These are phyloP conservation scores for Pascua guehoae DNA, from an alignment of 1,284 basidiomycete genomes.

Conservation along the genomic window DNA sequence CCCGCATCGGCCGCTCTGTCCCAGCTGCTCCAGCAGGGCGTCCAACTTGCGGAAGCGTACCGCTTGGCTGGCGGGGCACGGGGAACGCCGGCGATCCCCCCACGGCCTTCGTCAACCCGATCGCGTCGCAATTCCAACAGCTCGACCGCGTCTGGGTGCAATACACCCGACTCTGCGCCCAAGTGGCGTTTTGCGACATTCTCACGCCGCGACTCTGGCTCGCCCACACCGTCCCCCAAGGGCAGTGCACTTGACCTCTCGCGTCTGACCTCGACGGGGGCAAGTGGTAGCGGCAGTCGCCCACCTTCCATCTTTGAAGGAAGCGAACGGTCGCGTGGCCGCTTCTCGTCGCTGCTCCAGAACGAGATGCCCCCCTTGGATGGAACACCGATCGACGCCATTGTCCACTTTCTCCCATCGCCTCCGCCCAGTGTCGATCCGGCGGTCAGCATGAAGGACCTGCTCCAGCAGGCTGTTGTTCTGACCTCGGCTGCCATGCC, in stretches of 20 bases:
- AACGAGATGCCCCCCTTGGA: conserved; percentile 1
- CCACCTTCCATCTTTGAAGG: background rate
- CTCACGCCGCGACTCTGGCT: background rate
- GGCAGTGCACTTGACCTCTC: conserved; percentile 7
- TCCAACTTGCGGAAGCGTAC: conserved; percentile 24
- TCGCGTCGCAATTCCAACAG: too few relatives aligned
- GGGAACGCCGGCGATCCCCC: too few relatives aligned
- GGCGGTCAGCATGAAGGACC: conserved; percentile 27
- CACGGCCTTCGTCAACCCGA: too few relatives aligned
- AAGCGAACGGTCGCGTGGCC: conserved; percentile 2
- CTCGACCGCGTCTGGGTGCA: too few relatives aligned
- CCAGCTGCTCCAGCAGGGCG: conserved; percentile 25
- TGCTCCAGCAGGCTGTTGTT: conserved; percentile 37
- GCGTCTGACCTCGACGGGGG: background rate
- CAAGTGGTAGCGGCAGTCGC: background rate
- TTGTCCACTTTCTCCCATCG: conserved; percentile 38
- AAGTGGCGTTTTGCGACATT: background rate
- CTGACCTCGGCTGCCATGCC: conserved; percentile 36
- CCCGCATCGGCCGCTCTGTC: too few relatives aligned
- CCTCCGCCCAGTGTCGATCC: conserved; percentile 13
- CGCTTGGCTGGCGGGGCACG: conserved; percentile 3
- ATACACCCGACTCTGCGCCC: background rate
- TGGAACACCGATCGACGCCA: conserved; percentile 30
- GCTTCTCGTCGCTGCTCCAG: conserved; percentile 11
- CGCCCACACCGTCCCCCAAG: conserved; percentile 5